Base-by-base conservation (phyloP, 2,329 filamentous ascomycete genomes). In the Dichotomopilus funicola region DNA sequence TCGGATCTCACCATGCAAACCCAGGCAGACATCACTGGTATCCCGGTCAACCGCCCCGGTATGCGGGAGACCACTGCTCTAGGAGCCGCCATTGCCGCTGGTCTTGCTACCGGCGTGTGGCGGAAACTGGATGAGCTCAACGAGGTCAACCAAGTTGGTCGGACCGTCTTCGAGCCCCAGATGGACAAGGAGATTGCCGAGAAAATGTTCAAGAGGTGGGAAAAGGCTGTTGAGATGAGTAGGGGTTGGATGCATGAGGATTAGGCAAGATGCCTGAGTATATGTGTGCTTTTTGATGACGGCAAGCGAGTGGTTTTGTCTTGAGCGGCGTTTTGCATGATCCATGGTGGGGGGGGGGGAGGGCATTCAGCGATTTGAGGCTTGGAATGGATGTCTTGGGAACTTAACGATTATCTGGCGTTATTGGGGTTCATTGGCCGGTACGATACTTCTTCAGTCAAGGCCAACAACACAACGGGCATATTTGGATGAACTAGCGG, bases 51-150 rank as follows among this genome's bases (percentile, higher is more conserved):
- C 69, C 84, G 91, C 31, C 91, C 91, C 0, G 80, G 83, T 54
- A 95, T 96, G 91, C 86, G 88, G 55, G 91, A 96, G 75, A 95
- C 90, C 4, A 96, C 91, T 1, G 87, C 90, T 0, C 80, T 96
- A 2, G 91, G 91, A 33, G 90, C 91, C 11, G 91, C 91, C 48
- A 92, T 95, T 64, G 89, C 91, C 12, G 91, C 91, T 7, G 91
- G 88, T n/a, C 83, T 95, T 57, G 89, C 90, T 7, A 83, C 88
- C 10, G 85, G 81, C 45, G 82, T 92, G 37, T 95, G 90, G 89
- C 80, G 82, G 60, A 79, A 83, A 65, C 83, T 94, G 55, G 80
- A 84, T 34, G 88, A 92, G 64, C 73, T 95, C 36, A 82, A 82
- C 63, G 76, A 84, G 58, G 84, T 94, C 69, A 90, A 90, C 70